Conservation (phyloP, 345 rosid species). For the Euphorbia pulcherrima region DNA sequence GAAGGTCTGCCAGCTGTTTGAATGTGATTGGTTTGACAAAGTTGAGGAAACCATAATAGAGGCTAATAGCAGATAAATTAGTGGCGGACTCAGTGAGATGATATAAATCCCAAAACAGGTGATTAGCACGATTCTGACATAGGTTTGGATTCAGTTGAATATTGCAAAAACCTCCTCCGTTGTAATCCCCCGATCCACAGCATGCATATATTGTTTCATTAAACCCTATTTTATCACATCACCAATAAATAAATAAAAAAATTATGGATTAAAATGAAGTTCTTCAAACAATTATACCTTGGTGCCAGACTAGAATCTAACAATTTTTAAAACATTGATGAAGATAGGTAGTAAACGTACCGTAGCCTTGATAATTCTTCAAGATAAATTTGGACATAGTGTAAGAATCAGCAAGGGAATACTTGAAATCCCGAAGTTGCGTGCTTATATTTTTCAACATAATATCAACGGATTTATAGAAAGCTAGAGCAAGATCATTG, state of each 20-base stretch:
- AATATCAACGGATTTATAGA: slow-evolving; percentile 1
- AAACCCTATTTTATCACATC: slow-evolving; percentile 7
- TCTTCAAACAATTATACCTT: no score
- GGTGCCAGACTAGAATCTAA: no score
- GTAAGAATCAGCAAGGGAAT: slow-evolving; percentile 34
- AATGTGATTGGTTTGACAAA: slow-evolving; percentile 13
- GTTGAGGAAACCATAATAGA: not conserved
- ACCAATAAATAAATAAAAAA: no score
- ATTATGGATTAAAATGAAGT: no score
- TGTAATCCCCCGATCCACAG: slow-evolving; percentile 21
- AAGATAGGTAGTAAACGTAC: not conserved
- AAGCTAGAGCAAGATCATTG: slow-evolving; percentile 22
- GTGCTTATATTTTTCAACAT: slow-evolving; percentile 11
- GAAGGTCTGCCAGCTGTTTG: not conserved
- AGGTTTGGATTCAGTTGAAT: slow-evolving; percentile 2
- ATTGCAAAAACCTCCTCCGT: slow-evolving; percentile 8
- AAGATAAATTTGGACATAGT: slow-evolving; percentile 16
- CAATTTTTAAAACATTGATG: no score
- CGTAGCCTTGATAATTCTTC: not conserved
- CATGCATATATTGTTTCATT: slow-evolving; percentile 11
- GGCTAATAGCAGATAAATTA: not conserved
- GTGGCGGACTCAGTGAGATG: slow-evolving; percentile 19
- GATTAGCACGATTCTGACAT: not conserved
- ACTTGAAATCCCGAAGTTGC: slow-evolving; percentile 18
- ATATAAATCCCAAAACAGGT: slow-evolving; percentile 30